Evolutionary conservation across 2,329 filamentous ascomycete species (phyloP).

Genomic region (Fusarium poae): DNA sequence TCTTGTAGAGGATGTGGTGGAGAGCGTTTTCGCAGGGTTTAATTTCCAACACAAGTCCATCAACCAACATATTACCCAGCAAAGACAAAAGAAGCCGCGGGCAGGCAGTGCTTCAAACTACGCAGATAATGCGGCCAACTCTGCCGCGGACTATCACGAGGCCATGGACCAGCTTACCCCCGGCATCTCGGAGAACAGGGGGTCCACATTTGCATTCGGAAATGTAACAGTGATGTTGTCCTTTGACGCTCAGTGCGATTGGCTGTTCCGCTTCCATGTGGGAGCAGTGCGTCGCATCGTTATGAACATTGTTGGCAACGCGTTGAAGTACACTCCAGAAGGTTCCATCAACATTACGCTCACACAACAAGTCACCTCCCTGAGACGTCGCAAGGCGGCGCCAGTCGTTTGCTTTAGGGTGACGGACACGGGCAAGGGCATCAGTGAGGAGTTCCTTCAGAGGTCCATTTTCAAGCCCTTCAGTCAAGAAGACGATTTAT

Average conservation of each 20-base stretch:
- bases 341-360: neutral
- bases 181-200: too few species aligned
- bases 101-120: neutral
- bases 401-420: neutral
- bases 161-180: neutral
- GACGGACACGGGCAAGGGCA: constrained; percentile 1
- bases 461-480: neutral
- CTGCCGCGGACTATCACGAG: neutral
- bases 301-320: constrained; percentile 74
- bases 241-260: constrained; percentile 44
- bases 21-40: constrained; percentile 10
- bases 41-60: constrained; percentile 7
- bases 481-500: neutral
- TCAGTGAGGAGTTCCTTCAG: neutral
- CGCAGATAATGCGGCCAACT: neutral
- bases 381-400: neutral
- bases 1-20: constrained; percentile 4
- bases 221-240: neutral
- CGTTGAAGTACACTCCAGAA: constrained; percentile 65
- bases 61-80: neutral
- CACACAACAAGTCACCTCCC: neutral
- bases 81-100: too few species aligned
- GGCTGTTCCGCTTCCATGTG: constrained; percentile 67
- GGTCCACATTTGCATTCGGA: neutral
- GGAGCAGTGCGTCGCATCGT: constrained; percentile 66